These are phyloP conservation scores for Solanum etuberosum DNA, from an alignment of 257 asterid genomes.

Conservation along the genomic window DNA sequence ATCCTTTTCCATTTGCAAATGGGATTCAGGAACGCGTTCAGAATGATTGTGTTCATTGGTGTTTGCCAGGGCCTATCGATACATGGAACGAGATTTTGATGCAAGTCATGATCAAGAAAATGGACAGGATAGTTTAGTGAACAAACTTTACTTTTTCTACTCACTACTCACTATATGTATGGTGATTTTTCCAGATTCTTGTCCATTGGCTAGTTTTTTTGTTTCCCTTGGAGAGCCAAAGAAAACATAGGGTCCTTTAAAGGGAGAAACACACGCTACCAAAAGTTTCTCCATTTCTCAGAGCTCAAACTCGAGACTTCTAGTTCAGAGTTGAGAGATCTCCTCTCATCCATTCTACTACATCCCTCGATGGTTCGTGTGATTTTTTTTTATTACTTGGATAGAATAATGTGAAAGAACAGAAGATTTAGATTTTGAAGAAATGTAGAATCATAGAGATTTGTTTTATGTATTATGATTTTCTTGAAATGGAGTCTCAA, in stretches of 20 bases:
- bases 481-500: not conserved
- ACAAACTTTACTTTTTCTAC: not conserved
- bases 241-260: not conserved
- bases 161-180: not conserved
- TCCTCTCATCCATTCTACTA: not conserved
- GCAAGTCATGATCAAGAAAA: constrained; percentile 28
- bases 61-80: constrained; percentile 84
- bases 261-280: not conserved
- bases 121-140: constrained; percentile 2
- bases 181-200: not conserved
- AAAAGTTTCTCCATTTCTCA: too few relatives aligned
- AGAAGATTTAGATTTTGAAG: not conserved
- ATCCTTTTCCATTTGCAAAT: constrained; percentile 55
- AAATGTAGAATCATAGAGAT: not conserved
- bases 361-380: not conserved
- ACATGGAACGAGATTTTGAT: constrained; percentile 71
- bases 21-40: constrained; percentile 38
- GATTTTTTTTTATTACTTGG: not conserved
- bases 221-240: not conserved
- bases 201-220: not conserved
- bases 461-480: not conserved
- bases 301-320: not conserved
- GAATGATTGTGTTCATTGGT: constrained; percentile 91
- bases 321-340: not conserved
- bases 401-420: not conserved